Evolutionary conservation across 73 alveolate genomes (phyloP), one percentile per base, ranked within the genome.

Genomic region (Paramecium caudatum): DNA sequence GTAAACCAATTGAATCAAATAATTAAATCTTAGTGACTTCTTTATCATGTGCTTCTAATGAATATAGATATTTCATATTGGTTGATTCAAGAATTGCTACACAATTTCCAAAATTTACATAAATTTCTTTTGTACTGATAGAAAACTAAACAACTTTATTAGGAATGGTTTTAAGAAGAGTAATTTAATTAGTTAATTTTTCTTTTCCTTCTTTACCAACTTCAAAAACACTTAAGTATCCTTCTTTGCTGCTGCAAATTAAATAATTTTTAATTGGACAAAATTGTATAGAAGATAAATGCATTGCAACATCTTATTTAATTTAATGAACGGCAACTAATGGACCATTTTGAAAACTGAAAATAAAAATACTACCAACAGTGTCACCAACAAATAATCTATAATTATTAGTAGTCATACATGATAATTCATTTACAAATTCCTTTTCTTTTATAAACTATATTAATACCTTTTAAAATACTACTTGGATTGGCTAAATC

Each of bases 401-500:
- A 16, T 8, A 37, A 3, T 74, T 6, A 41, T 74, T 41, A 4
- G 55, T 36, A 21, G 27, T 41, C n/a, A 74, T 3, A 19, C 88
- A 74, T 0, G 88, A 39, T 21, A 74, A 74, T 43, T 74, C 69
- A 74, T 74, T 17, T 16, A 41, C 21, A 74, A 74, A 74, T 16
- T 74, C 88, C 21, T 43, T 74, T 17, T 74, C 88, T 43, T 32
- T 63, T 30, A 63, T 33, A 32, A 8, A 68, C 25, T 13, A 30
- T 8, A 68, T 34, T 7, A 33, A 3, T 68, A 68, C 61, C 55
- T 68, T 74, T 74, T 8, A 74, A 45, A 4, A 74, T 74, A 5
- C 45, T 43, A 16, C 68, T 43, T 6, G 88, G 88, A 74, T 41
- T 74, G 3, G 69, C 69, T 74, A 74, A 74, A 74, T 74, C 88